Conservation (phyloP, 2,329 filamentous ascomycete species). For the Grosmannia serpens region DNA sequence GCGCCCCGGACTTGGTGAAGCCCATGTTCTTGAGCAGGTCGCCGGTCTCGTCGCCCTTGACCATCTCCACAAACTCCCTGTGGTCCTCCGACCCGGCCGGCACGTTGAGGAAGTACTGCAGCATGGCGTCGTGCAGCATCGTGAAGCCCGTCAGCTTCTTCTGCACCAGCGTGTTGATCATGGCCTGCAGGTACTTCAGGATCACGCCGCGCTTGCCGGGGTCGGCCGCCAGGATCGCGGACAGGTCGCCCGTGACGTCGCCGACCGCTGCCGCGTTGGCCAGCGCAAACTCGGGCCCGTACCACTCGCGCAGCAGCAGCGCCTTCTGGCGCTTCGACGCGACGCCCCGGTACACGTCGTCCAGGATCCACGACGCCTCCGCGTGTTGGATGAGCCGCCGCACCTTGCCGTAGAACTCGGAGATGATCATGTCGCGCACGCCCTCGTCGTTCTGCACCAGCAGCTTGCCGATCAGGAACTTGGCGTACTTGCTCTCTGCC, state of each 20-base stretch:
- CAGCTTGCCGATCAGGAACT: conserved; percentile 93
- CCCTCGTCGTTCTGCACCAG: conserved; percentile 83
- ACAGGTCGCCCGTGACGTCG: conserved; percentile 55
- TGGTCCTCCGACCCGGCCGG: conserved; percentile 70
- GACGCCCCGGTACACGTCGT: conserved; percentile 87
- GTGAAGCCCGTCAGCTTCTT: conserved; percentile 97
- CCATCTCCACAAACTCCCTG: conserved; percentile 74
- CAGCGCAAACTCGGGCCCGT: conserved; percentile 83
- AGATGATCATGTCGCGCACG: conserved; percentile 78
- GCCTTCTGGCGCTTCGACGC: conserved; percentile 81
- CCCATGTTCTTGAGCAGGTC: conserved; percentile 91
- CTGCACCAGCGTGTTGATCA: conserved; percentile 87
- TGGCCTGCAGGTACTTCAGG: conserved; percentile 71
- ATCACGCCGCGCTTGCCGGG: conserved; percentile 82
- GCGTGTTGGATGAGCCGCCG: conserved; percentile 90
- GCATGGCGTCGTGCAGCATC: conserved; percentile 95
- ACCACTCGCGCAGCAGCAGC: conserved; percentile 83
- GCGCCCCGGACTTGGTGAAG: conserved; percentile 81
- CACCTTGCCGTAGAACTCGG: conserved; percentile 91
- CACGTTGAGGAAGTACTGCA: conserved; percentile 84
- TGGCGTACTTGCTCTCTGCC: conserved; percentile 92
- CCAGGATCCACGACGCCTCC: conserved; percentile 93
- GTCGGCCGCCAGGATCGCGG: conserved; percentile 59
- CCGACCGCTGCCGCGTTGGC: conserved; percentile 29
- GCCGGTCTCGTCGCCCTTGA: conserved; percentile 85